Conservation (phyloP, 345 rosid species). For the Populus tremula region DNA sequence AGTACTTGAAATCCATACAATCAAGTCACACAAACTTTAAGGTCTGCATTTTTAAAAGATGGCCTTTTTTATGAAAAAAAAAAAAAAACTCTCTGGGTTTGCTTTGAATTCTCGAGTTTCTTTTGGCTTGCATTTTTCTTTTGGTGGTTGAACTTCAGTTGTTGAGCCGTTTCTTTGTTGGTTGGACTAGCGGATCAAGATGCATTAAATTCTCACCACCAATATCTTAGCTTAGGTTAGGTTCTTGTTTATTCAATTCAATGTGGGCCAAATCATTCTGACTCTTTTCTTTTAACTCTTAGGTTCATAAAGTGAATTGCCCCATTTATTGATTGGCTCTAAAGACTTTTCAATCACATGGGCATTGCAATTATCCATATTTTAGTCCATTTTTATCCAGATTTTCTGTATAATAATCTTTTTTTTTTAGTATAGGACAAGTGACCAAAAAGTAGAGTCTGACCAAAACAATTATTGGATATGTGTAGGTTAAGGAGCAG, state of each 20-base stretch:
- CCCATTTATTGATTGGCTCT: not conserved
- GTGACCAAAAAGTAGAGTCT: slow-evolving; percentile 11
- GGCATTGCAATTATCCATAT: not conserved
- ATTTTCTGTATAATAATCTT: not conserved
- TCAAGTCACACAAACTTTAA: not conserved
- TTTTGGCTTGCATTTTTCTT: not conserved
- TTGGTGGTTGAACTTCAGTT: not conserved
- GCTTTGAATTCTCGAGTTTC: not conserved
- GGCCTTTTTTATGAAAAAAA: too few relatives aligned
- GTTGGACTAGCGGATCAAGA: not conserved
- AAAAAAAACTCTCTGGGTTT: not conserved
- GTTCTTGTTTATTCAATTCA: not conserved
- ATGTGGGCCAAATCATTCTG: not conserved
- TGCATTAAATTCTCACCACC: not conserved
- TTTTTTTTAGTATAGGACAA: slow-evolving; percentile 15
- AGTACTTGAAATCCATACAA: not conserved
- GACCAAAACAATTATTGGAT: slow-evolving; percentile 24
- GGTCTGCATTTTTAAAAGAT: not conserved
- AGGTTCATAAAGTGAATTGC: not conserved
- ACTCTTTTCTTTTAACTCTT: not conserved
- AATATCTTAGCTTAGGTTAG: not conserved
- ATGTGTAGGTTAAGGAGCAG: slow-evolving; percentile 26
- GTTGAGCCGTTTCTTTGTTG: not conserved
- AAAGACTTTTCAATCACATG: not conserved
- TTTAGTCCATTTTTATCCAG: not conserved